Evolutionary conservation across 371 early-diverging fungal genomes (phyloP).

Genomic region (Mucor velutinosus): DNA sequence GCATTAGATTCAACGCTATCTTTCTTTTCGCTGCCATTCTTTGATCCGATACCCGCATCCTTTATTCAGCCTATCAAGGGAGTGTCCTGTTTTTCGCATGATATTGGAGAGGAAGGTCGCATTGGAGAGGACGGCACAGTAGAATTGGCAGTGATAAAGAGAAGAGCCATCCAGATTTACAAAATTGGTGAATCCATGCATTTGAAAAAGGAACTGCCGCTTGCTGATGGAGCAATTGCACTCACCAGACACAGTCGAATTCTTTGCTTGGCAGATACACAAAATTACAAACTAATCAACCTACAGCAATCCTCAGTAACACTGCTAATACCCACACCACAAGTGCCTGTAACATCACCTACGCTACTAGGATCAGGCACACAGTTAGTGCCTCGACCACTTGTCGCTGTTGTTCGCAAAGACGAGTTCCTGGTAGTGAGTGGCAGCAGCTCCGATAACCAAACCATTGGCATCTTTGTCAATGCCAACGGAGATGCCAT

Average conservation of each 20-base stretch:
- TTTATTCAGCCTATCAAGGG: constrained; percentile 65
- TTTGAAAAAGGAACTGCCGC: constrained; percentile 66
- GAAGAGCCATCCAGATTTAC: constrained; percentile 61
- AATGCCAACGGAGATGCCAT: constrained; percentile 71
- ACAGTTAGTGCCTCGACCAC: constrained; percentile 53
- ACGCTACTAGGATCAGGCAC: constrained; percentile 44
- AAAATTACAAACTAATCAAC: constrained; percentile 68
- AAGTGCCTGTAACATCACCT: constrained; percentile 32
- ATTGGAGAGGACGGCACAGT: constrained; percentile 65
- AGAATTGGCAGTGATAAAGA: constrained; percentile 65
- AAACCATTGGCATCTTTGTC: constrained; percentile 77
- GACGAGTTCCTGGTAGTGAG: constrained; percentile 78
- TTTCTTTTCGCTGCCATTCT: constrained; percentile 68
- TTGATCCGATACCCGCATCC: constrained; percentile 56
- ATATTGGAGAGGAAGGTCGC: constrained; percentile 56
- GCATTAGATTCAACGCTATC: constrained; percentile 61
- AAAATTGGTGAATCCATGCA: constrained; percentile 53
- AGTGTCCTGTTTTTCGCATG: constrained; percentile 67
- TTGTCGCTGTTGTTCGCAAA: constrained; percentile 61
- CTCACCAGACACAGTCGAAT: constrained; percentile 53
- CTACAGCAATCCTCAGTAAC: constrained; percentile 49
- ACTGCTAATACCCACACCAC: constrained; percentile 64
- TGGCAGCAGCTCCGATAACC: constrained; percentile 49
- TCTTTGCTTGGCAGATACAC: constrained; percentile 69
- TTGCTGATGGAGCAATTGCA: constrained; percentile 65